Evolutionary conservation across 352 stramenopile species (phyloP).

Genomic region (Phytophthora idaei): DNA sequence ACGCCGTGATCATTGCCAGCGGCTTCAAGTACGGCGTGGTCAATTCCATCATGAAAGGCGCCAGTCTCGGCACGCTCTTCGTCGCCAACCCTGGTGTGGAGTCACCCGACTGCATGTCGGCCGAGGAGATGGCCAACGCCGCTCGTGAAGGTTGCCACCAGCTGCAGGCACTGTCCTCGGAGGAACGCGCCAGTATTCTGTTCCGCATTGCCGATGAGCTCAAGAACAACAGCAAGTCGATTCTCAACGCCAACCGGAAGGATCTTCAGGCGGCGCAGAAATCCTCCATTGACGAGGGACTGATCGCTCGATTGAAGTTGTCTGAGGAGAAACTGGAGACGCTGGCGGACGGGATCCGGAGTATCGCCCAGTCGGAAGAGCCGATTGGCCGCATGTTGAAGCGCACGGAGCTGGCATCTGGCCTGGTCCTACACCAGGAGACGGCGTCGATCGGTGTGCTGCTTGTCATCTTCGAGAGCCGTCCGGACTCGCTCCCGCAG

Average conservation of each 20-base stretch:
- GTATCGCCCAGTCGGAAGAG: constrained; percentile 87
- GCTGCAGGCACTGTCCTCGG: constrained; percentile 87
- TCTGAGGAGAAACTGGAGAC: constrained; percentile 94
- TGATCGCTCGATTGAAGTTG: constrained; percentile 84
- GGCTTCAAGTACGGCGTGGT: constrained; percentile 94
- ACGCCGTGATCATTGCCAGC: constrained; percentile 93
- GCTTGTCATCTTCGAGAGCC: constrained; percentile 98
- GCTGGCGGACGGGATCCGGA: constrained; percentile 94
- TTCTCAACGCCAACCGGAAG: constrained; percentile 93
- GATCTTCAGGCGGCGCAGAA: constrained; percentile 90
- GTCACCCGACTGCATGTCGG: constrained; percentile 44
- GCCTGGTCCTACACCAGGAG: constrained; percentile 93
- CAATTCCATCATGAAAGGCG: constrained; percentile 84
- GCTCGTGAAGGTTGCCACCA: constrained; percentile 87
- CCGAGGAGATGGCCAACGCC: constrained; percentile 83
- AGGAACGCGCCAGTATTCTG: constrained; percentile 90
- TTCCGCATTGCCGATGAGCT: constrained; percentile 89
- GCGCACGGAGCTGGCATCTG: constrained; percentile 90
- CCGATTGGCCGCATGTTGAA: constrained; percentile 78
- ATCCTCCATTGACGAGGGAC: constrained; percentile 62
- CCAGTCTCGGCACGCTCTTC: constrained; percentile 86
- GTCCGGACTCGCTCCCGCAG: constrained; percentile 96
- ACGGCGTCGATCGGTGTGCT: constrained; percentile 97
- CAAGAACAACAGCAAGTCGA: constrained; percentile 73
- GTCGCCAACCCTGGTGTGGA: constrained; percentile 66